Conservation (phyloP, 176 grass and related monocot genomes). For the Elaeis guineensis region DNA sequence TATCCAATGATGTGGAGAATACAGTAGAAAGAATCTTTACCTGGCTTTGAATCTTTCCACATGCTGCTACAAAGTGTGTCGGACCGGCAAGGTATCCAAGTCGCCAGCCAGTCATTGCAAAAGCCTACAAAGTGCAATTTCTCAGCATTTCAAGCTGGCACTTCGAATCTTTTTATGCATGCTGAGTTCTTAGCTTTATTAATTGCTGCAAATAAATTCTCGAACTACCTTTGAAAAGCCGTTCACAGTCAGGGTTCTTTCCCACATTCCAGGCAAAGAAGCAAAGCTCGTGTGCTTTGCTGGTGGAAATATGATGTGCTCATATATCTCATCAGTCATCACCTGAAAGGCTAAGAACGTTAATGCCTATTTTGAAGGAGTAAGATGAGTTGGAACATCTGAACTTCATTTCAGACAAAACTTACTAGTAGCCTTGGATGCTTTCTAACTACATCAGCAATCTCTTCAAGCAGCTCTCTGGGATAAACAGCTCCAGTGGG, state of each 20-base stretch:
- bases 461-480: constrained; percentile 73
- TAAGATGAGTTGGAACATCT: not conserved
- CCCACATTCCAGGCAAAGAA: constrained; percentile 64
- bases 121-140: constrained; percentile 41
- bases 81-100: constrained; percentile 85
- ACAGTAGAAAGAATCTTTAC: constrained; percentile 9
- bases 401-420: not conserved
- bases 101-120: constrained; percentile 98
- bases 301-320: constrained; percentile 58
- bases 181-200: no score
- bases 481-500: constrained; percentile 91
- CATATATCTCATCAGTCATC: constrained; percentile 81
- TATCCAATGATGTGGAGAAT: no score
- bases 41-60: constrained; percentile 93
- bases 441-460: constrained; percentile 74
- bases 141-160: no score
- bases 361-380: not conserved
- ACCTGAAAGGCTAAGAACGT: constrained; percentile 37
- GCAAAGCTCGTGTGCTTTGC: constrained; percentile 66
- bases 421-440: constrained; percentile 79
- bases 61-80: constrained; percentile 69
- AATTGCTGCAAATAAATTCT: not conserved
- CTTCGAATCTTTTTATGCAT: no score
- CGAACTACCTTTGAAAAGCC: constrained; percentile 61
- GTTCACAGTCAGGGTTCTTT: constrained; percentile 65